Evolutionary conservation across 192 early-diverging fungal species (phyloP), one percentile per base, ranked within the genome.

Genomic region (Anaeromyces robustus): DNA sequence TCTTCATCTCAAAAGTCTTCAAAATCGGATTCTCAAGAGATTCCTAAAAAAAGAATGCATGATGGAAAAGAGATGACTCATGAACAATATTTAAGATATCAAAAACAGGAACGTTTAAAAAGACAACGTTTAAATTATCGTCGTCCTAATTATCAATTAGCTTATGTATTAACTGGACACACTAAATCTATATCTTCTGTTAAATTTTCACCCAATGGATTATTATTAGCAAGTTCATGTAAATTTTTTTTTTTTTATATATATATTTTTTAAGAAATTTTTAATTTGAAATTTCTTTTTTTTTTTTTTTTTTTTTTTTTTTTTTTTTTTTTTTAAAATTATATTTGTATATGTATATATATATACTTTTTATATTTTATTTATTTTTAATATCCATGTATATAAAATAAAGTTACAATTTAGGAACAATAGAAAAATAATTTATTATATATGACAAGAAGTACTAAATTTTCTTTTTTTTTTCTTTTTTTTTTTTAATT

Each of bases 141-240:
- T 9, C 30, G 19, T 4, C 95, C 96, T 22, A 92, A 96, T 80
- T 97, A 98, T 81, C 87, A 92, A 80, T 86, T 96, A 12, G 94
- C 92, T 78, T 95, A 93, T 84, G 94, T 93, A 30, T 90, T 98
- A 34, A 92, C 93, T 4, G 98, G 98, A 6, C 98, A 99, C 86
- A 94, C 94, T 77, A 97, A 95, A 88, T 93, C 95, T 11, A 92
- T 98, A 0, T 97, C 96, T 0, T 92, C 94, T 78, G 96, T 98
- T 19, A 98, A 98, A 86, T 98, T 97, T 84, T 98, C 97, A 29
- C 98, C 98, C 11, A 96, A 98, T 84, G 98, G 98, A 34, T 92
- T 93, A 84, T 97, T 94, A 96, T 90, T 99, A 30, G 97, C 96
- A 68, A 95, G 94, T 77, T 86, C 91, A 31, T 94, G 94, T 94